Evolutionary conservation across 495 filamentous ascomycete species (phyloP).

Genomic region (Penicillium waksmanii): DNA sequence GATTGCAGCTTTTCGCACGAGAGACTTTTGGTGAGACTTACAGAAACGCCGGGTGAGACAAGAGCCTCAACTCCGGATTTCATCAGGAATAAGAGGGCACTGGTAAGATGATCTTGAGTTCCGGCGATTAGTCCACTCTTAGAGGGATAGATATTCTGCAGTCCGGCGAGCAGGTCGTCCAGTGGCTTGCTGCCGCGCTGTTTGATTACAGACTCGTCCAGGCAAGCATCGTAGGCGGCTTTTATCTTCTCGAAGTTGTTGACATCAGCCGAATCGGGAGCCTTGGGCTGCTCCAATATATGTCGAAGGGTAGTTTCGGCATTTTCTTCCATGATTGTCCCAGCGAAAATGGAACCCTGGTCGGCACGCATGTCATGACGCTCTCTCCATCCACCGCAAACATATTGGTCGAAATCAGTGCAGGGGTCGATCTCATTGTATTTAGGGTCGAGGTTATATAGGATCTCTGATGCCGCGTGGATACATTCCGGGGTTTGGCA

Average conservation of each 20-base stretch:
- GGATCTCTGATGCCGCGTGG: slow-evolving; percentile 67
- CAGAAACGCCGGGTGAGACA: slow-evolving; percentile 48
- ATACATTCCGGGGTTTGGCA: slow-evolving; percentile 69
- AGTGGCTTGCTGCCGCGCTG: slow-evolving; percentile 58
- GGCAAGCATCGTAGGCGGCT: slow-evolving; percentile 64
- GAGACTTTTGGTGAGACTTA: slow-evolving; percentile 31
- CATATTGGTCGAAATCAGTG: slow-evolving; percentile 67
- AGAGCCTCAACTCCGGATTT: slow-evolving; percentile 56
- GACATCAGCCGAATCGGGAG: slow-evolving; percentile 54
- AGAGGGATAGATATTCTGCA: slow-evolving; percentile 58
- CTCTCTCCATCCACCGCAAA: slow-evolving; percentile 69
- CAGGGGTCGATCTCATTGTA: slow-evolving; percentile 69
- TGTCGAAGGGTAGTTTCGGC: slow-evolving; percentile 62
- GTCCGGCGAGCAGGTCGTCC: slow-evolving; percentile 48
- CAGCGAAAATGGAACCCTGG: slow-evolving; percentile 61
- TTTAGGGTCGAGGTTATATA: slow-evolving; percentile 69
- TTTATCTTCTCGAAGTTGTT: slow-evolving; percentile 70
- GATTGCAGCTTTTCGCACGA: no score
- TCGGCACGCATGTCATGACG: slow-evolving; percentile 70
- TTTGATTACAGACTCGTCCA: slow-evolving; percentile 59
- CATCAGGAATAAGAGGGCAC: slow-evolving; percentile 57
- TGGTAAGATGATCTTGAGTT: slow-evolving; percentile 48
- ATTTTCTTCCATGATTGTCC: slow-evolving; percentile 62
- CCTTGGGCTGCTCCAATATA: slow-evolving; percentile 62
- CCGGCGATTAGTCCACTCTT: slow-evolving; percentile 42